Evolutionary conservation across 768 basidiomycete species (phyloP), one percentile per base, ranked within the genome.

Genomic region (Russula sp.): DNA sequence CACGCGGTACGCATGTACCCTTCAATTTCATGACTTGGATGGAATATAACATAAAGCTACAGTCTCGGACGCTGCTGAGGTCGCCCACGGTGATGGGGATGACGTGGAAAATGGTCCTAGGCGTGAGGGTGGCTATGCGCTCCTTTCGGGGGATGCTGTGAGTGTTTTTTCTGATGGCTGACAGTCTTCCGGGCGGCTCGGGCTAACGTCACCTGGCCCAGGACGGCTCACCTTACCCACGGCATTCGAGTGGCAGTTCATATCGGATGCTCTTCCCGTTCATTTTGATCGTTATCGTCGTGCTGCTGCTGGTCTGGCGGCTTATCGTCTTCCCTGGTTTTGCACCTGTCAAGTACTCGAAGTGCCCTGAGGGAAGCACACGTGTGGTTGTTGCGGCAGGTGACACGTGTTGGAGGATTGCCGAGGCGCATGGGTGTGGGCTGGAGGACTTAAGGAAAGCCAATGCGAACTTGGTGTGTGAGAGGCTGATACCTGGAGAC

Each of bases 1-100:
- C 67, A 22, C 75, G 71, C 73, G 78, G 81, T 82, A 72, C 48
- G 69, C 64, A 14, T 48, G 26, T 36, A 18, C 8, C 10, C 51
- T 51, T 42, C 4, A 13, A 36, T n/a, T n/a, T n/a, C n/a, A n/a
- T n/a, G n/a, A 36, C 10, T 32, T 61, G 8, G 48, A 42, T 28
- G 18, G 18, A 50, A 18, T 9, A 14, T 30, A 49, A 62, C 20
- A 44, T 50, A 46, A n/a, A 28, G 9, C 46, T 13, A 20, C 49
- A 65, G 64, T 51, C 60, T 61, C 60, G 40, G 64, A 61, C 9
- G 24, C 30, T 28, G 32, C 18, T 28, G 36, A 20, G 8, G 11
- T 32, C 28, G 18, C 62, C 26, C 63, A 62, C 7, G 36, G 30
- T 40, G 57, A 55, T 20, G 59, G 38, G 24, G 63, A 64, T 40